Evolutionary conservation across 768 basidiomycete genomes (phyloP).

Genomic region (Boletus coccyginus): DNA sequence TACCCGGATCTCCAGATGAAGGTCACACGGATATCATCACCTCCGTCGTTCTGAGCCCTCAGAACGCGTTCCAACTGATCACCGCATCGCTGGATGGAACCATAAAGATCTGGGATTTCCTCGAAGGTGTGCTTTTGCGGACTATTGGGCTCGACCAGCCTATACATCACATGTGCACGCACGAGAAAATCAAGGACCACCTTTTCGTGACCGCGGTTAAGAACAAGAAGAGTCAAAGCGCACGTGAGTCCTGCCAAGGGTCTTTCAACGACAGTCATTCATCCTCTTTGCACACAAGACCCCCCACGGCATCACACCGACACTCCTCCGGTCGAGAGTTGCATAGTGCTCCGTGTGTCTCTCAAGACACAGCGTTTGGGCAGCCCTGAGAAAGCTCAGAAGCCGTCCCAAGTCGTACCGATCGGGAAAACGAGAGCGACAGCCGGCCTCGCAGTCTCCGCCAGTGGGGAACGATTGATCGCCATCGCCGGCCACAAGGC

Average conservation of each 20-base stretch:
- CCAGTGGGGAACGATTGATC: conserved; percentile 76
- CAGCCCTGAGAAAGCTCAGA: conserved; percentile 39
- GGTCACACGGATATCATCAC: conserved; percentile 58
- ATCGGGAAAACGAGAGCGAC: conserved; percentile 69
- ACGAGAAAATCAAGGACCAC: conserved; percentile 62
- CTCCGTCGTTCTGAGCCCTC: conserved; percentile 72
- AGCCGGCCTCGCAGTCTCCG: conserved; percentile 66
- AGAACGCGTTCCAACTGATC: conserved; percentile 87
- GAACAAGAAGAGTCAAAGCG: conserved; percentile 41
- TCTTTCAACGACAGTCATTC: not conserved
- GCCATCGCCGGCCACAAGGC: conserved; percentile 72
- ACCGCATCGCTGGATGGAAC: conserved; percentile 83
- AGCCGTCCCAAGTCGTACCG: conserved; percentile 48
- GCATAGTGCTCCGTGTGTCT: conserved; percentile 59
- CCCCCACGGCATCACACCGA: not conserved
- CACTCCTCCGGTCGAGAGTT: conserved; percentile 40
- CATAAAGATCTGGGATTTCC: conserved; percentile 89
- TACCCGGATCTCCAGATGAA: conserved; percentile 52
- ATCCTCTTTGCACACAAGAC: conserved; percentile 12
- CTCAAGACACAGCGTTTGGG: conserved; percentile 41
- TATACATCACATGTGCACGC: conserved; percentile 69
- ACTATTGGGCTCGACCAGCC: conserved; percentile 69
- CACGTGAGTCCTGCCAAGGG: conserved; percentile 10
- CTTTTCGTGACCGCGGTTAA: conserved; percentile 70
- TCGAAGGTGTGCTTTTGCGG: conserved; percentile 77